Evolutionary conservation across 352 stramenopile species (phyloP), one percentile per base, ranked within the genome.

Genomic region (Phytophthora palmivora): DNA sequence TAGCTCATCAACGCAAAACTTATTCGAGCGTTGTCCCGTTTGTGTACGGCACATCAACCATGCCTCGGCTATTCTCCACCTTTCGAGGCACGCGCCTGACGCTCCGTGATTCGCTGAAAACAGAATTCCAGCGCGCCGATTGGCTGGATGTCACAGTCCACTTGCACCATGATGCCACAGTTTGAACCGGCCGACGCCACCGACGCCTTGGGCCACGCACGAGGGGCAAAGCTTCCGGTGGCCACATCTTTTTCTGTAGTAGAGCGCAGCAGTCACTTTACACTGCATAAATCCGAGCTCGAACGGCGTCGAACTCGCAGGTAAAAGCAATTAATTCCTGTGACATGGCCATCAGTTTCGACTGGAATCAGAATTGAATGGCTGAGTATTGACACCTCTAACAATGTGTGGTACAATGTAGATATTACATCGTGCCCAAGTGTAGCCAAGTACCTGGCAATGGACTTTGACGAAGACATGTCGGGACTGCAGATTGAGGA

Each of bases 401-500:
- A 42, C 36, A 42, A 42, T 19, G 11, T 12, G 9, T 33, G n/a
- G 11, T 22, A 49, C 22, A 49, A 49, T 49, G 10, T 21, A 21
- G 36, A 24, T 44, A 44, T 26, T 28, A 28, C 24, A 6, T 28
- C 3, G 42, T 36, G 15, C 22, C 24, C 42, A 49, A 43, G 16
- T 21, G n/a, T 15, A 53, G 52, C 5, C 34, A 52, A 38, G 2
- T 39, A 36, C 58, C 19, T 36, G 42, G 46, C 39, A 14, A 87
- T 87, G 78, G 78, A 87, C 50, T 85, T 85, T 56, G 77, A 89
- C 38, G 78, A 87, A 24, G 82, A 91, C 50, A 86, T 91, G 77
- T 87, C 73, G 26, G 72, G 74, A 14, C 66, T 91, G 46, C 82
- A 89, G 57, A 92, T 92, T 50, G 82, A 92, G 51, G 82, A 92